phyloP scores from a whole-genome alignment of 2,329 filamentous ascomycete genomes.

The Aspergillus sp. region DNA sequence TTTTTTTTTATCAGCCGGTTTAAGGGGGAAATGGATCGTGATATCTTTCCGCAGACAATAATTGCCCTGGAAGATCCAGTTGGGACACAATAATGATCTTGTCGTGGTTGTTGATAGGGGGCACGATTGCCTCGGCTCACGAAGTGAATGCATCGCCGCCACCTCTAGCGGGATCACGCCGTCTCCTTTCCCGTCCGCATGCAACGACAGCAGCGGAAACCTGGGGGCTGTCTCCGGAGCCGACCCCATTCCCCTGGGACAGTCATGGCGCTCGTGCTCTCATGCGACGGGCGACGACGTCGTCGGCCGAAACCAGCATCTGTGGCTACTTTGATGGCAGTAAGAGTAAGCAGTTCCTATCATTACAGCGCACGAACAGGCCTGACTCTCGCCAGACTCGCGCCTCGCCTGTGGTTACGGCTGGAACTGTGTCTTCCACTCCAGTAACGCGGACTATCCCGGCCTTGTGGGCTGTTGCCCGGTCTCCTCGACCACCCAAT shows the following conservation, averaged over 20 bases:
- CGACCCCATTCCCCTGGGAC: not conserved
- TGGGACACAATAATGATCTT: no score
- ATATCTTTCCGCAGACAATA: no score
- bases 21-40: no score
- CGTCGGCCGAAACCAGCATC: conserved; percentile 4
- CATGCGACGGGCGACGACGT: not conserved
- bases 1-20: no score
- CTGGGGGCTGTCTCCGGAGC: not conserved
- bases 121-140: no score
- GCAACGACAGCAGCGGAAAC: not conserved
- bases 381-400: not conserved
- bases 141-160: not conserved
- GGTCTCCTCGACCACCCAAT: not conserved
- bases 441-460: conserved; percentile 4
- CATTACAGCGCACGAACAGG: not conserved
- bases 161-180: not conserved
- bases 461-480: conserved; percentile 9
- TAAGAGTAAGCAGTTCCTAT: not conserved
- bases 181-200: not conserved
- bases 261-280: not conserved
- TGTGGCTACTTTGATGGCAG: conserved; percentile 9
- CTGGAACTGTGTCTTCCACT: conserved; percentile 7
- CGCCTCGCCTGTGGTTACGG: conserved; percentile 3
- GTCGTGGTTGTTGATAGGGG: no score
- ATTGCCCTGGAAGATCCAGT: no score